A percentile compares a stretch with the other conserved stretches of the same genome.
Conservation (phyloP, 2,329 filamentous ascomycete species). For the Ophiostoma pallidulum region DNA sequence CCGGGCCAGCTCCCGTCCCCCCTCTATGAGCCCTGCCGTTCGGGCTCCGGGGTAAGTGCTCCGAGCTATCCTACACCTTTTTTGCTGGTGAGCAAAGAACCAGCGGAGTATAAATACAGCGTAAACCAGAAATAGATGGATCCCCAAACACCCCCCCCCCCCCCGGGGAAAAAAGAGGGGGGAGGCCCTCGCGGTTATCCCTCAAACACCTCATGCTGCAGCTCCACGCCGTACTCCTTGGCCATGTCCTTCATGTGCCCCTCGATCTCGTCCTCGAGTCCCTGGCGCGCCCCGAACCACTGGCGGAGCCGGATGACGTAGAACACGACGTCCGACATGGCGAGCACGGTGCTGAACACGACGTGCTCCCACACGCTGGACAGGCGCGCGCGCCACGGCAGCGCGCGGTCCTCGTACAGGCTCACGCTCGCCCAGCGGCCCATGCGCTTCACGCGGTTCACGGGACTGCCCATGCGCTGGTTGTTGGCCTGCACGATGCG, state of each 20-base stretch:
- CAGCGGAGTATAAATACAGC: neutral
- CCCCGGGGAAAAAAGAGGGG: no score
- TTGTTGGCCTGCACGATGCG: slow-evolving; percentile 91
- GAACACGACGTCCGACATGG: slow-evolving; percentile 71
- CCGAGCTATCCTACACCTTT: no score
- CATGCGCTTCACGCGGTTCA: slow-evolving; percentile 90
- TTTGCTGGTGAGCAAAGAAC: no score
- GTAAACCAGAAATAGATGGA: neutral
- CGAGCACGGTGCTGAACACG: slow-evolving; percentile 69
- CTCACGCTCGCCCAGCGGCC: slow-evolving; percentile 81
- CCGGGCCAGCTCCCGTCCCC: neutral
- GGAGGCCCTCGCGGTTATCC: no score
- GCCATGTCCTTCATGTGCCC: slow-evolving; percentile 78
- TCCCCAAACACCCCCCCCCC: neutral
- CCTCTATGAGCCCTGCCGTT: neutral
- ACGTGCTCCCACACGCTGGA: slow-evolving; percentile 66
- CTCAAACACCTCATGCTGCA: slow-evolving; percentile 83
- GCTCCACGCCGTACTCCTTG: slow-evolving; percentile 81
- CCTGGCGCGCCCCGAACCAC: slow-evolving; percentile 63
- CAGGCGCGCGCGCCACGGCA: slow-evolving; percentile 53
- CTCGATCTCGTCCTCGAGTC: slow-evolving; percentile 94
- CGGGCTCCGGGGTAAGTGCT: neutral
- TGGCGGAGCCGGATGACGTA: slow-evolving; percentile 73
- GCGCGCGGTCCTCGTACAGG: slow-evolving; percentile 62
- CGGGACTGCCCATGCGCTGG: slow-evolving; percentile 78